Conservation (phyloP, 1,284 basidiomycete genomes). For the Microbotryum silenes-acaulis region DNA sequence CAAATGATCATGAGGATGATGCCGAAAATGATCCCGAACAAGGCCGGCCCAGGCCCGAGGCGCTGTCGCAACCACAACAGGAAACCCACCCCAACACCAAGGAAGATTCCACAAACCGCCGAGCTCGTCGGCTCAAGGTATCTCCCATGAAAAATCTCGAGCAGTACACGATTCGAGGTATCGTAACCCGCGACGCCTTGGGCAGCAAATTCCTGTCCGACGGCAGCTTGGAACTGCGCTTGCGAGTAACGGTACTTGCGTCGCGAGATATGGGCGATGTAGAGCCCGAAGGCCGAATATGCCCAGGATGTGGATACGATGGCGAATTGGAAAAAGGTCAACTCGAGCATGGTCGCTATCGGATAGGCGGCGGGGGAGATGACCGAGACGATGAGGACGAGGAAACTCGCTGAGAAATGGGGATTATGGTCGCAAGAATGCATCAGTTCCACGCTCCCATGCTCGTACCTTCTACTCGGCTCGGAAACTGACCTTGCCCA, state of each 20-base stretch:
- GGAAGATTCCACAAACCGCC: slow-evolving; percentile 24
- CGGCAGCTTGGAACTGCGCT: slow-evolving; percentile 4
- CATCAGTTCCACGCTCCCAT: slow-evolving; percentile 1
- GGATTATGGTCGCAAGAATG: background rate
- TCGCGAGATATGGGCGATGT: slow-evolving; percentile 22
- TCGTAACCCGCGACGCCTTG: slow-evolving; percentile 6
- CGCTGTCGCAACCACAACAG: slow-evolving; percentile 18
- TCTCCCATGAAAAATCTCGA: slow-evolving; percentile 18
- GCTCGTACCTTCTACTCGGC: no score
- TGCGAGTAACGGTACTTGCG: slow-evolving; percentile 6
- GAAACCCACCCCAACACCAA: slow-evolving; percentile 18
- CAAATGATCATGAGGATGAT: slow-evolving; percentile 18
- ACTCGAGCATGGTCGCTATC: slow-evolving; percentile 16
- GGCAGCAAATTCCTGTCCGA: slow-evolving; percentile 2
- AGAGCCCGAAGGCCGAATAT: slow-evolving; percentile 15
- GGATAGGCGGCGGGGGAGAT: slow-evolving; percentile 22
- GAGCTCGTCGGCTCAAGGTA: slow-evolving; percentile 18
- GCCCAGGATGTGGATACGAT: slow-evolving; percentile 19
- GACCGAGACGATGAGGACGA: slow-evolving; percentile 22
- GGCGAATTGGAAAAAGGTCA: slow-evolving; percentile 24
- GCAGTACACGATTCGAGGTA: slow-evolving; percentile 1
- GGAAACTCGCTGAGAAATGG: slow-evolving; percentile 16
- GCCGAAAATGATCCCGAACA: slow-evolving; percentile 6
- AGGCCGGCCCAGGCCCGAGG: slow-evolving; percentile 18
- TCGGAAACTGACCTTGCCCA: background rate